Evolutionary conservation across 2,329 filamentous ascomycete species (phyloP).

Genomic region (Didymella exigua): DNA sequence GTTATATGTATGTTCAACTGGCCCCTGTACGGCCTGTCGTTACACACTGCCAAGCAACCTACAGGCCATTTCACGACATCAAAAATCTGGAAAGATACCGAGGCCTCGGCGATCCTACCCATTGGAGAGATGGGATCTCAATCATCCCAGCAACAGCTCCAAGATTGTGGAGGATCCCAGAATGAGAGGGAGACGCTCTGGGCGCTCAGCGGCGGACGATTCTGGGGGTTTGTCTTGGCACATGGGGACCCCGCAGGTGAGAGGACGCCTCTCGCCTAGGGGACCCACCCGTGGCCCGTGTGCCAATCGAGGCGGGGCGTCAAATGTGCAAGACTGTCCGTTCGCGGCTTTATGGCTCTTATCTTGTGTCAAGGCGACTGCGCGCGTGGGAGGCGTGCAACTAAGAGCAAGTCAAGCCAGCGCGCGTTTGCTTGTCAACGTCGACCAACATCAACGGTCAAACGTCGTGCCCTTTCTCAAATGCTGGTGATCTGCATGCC

Average conservation of each 20-base stretch:
- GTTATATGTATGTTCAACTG: slow-evolving; percentile 26
- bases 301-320: slow-evolving; percentile 21
- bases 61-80: slow-evolving; percentile 4
- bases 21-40: slow-evolving; percentile 22
- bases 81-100: slow-evolving; percentile 31
- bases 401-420: slow-evolving; percentile 8
- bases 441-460: slow-evolving; percentile 7
- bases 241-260: slow-evolving; percentile 38
- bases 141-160: slow-evolving; percentile 9
- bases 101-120: slow-evolving; percentile 24
- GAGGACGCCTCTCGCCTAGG: slow-evolving; percentile 14
- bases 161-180: slow-evolving; percentile 14
- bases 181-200: slow-evolving; percentile 19
- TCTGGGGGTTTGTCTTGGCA: slow-evolving; percentile 34
- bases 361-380: slow-evolving; percentile 11
- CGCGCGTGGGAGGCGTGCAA: slow-evolving; percentile 12
- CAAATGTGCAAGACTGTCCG: slow-evolving; percentile 9
- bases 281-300: slow-evolving; percentile 20
- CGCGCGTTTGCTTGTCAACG: slow-evolving; percentile 16
- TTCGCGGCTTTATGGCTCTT: slow-evolving; percentile 10
- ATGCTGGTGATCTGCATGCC: slow-evolving; percentile 13
- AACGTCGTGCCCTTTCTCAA: neutral
- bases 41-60: slow-evolving; percentile 22
- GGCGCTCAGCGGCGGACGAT: slow-evolving; percentile 14
- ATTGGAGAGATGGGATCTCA: slow-evolving; percentile 16